Conservation (phyloP, 2,329 filamentous ascomycete species). For the Paecilomyces dactylethromorphus region DNA sequence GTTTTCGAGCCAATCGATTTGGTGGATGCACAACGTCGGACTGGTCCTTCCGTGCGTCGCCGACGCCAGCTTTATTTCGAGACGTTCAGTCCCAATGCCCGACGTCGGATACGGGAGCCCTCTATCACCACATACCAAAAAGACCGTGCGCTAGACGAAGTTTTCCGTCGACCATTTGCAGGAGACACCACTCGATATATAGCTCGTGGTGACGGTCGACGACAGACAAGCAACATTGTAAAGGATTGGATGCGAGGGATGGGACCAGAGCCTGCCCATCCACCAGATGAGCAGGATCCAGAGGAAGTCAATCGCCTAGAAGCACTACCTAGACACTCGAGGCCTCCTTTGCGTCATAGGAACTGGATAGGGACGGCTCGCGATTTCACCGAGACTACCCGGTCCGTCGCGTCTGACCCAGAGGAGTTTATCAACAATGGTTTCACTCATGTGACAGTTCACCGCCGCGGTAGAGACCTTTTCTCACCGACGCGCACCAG, state of each 20-base stretch:
- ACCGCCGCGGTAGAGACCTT: slow-evolving; percentile 23
- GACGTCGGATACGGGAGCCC: slow-evolving; percentile 65
- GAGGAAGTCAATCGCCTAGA: slow-evolving; percentile 55
- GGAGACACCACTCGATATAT: slow-evolving; percentile 57
- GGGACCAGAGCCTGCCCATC: slow-evolving; percentile 47
- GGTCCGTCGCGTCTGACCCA: slow-evolving; percentile 53
- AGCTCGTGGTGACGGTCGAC: slow-evolving; percentile 52
- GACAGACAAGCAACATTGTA: slow-evolving; percentile 73
- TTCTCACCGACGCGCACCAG: slow-evolving; percentile 28
- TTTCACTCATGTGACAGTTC: slow-evolving; percentile 27
- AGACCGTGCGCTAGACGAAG: slow-evolving; percentile 82
- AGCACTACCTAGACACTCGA: slow-evolving; percentile 43
- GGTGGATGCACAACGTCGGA: slow-evolving; percentile 61
- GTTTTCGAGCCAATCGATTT: slow-evolving; percentile 81
- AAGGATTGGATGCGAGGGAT: slow-evolving; percentile 81
- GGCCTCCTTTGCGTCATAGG: slow-evolving; percentile 40
- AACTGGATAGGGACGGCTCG: slow-evolving; percentile 23
- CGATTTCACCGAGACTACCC: slow-evolving; percentile 45
- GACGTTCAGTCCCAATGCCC: slow-evolving; percentile 64
- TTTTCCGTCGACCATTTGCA: slow-evolving; percentile 67
- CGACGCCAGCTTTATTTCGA: slow-evolving; percentile 52
- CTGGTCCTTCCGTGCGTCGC: slow-evolving; percentile 47
- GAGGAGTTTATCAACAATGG: slow-evolving; percentile 38
- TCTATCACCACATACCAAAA: slow-evolving; percentile 86
- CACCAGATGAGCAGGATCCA: slow-evolving; percentile 56